Evolutionary conservation across 2,329 filamentous ascomycete genomes (phyloP), one percentile per base, ranked within the genome.

Genomic region (Drechslerella stenobrocha): DNA sequence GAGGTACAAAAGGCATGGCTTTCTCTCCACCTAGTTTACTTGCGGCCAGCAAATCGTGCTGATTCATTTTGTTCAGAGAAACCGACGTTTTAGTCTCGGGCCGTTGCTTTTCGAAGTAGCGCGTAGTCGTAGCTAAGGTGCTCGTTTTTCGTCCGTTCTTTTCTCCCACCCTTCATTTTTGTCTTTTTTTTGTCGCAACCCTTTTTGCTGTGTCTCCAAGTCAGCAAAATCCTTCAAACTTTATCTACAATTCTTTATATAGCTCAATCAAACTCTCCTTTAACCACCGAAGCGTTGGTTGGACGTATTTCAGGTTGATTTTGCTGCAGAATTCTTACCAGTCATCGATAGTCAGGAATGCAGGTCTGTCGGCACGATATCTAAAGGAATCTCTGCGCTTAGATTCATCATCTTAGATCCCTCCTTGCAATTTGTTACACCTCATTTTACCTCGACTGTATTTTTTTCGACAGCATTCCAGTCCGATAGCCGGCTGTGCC

Each of bases 121-220:
- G 37, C 6, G 13, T 42, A 42, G 37, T 9, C 2, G 37, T 4
- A 20, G 7, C 37, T 18, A 42, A 2, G 4, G 61, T 66, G 53
- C n/a, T 45, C 60, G 55, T 60, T 55, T 60, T 60, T 67, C 56
- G 63, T 67, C 63, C 63, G 45, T 60, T 67, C 63, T 45, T 67
- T 67, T 58, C 32, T 50, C 46, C 26, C 11, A 32, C n/a, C 26
- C 7, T 40, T 26, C 15, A 18, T 24, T 55, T 46, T 51, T 40
- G 13, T 42, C 30, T 44, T 23, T 48, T 57, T 46, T 47, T 11
- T 26, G 9, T 37, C 47, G 20, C 4, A 28, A 20, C 26, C 26
- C 18, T 50, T 52, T 18, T 44, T 28, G 26, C 9, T 47, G 20
- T 24, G 22, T 23, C 15, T 55, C 22, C 51, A 34, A 24, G 18